phyloP scores from a whole-genome alignment of 2,329 filamentous ascomycete species.

The Neonectria magnoliae region DNA sequence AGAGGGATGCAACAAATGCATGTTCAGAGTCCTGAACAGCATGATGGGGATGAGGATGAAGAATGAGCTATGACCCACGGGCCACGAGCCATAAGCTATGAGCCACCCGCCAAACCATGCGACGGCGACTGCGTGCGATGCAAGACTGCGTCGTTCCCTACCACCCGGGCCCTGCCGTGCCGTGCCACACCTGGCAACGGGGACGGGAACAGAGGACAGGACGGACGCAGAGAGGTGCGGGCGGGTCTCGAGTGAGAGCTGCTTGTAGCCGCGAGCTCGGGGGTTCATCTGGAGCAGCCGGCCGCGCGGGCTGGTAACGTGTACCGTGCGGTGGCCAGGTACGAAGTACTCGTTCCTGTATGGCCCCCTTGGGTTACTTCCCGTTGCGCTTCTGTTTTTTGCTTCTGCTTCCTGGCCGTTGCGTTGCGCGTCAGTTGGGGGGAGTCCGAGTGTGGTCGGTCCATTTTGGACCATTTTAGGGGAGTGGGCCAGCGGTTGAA shows the following conservation, averaged over 20 bases:
- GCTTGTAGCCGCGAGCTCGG: conserved; percentile 30
- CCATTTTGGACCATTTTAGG: conserved; percentile 38
- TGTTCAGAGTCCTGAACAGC: conserved; percentile 12
- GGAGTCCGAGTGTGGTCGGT: conserved; percentile 35
- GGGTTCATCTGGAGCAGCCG: conserved; percentile 30
- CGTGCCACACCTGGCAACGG: conserved; percentile 9
- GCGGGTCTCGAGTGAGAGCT: conserved; percentile 35
- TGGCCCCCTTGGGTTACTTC: conserved; percentile 6
- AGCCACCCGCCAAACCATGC: conserved; percentile 10
- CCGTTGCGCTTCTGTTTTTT: neutral
- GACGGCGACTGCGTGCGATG: conserved; percentile 1
- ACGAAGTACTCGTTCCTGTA: conserved; percentile 13
- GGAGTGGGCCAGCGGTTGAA: conserved; percentile 30
- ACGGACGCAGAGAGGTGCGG: conserved; percentile 29
- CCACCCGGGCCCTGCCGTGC: conserved; percentile 8
- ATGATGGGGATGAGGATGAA: conserved; percentile 5
- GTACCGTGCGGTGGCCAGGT: conserved; percentile 6
- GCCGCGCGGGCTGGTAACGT: conserved; percentile 8
- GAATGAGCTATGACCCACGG: neutral
- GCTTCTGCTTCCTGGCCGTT: conserved; percentile 4
- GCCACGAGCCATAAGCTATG: conserved; percentile 12
- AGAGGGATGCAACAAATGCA: conserved; percentile 23
- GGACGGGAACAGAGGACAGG: conserved; percentile 2
- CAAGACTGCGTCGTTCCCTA: conserved; percentile 7
- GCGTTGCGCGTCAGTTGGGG: conserved; percentile 41